Percentiles rank a stretch among this genome's conserved stretches.
Conservation (phyloP, 2,329 filamentous ascomycete genomes). For the Colletotrichum sp. region DNA sequence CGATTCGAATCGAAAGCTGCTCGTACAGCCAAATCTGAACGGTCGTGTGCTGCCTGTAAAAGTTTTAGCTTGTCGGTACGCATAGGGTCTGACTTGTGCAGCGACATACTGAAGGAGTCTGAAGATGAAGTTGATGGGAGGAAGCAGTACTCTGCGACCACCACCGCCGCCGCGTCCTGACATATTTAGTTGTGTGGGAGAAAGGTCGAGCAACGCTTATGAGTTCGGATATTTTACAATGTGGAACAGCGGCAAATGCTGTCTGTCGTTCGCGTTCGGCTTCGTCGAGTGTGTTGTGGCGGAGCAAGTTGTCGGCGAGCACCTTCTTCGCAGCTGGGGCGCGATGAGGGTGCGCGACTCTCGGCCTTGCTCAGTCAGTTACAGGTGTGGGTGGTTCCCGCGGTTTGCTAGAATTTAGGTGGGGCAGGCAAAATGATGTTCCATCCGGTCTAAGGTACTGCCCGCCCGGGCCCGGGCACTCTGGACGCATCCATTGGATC, state of each 20-base stretch:
- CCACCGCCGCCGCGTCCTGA: slow-evolving; percentile 65
- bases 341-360: not conserved
- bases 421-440: slow-evolving; percentile 14
- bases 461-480: no score
- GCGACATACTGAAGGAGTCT: slow-evolving; percentile 75
- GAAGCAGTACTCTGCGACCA: slow-evolving; percentile 64
- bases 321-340: not conserved
- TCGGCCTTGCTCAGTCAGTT: not conserved
- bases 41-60: slow-evolving; percentile 67
- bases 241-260: not conserved
- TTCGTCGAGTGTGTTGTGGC: not conserved
- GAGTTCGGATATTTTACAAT: not conserved
- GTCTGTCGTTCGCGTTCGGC: not conserved
- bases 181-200: slow-evolving; percentile 42
- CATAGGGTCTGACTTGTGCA: slow-evolving; percentile 6
- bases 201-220: not conserved
- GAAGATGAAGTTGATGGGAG: slow-evolving; percentile 63
- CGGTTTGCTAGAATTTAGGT: not conserved
- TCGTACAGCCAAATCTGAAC: slow-evolving; percentile 98
- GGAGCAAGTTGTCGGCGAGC: not conserved
- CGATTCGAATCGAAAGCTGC: slow-evolving; percentile 91
- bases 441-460: not conserved
- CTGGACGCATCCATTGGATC: not conserved
- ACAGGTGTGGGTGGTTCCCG: not conserved
- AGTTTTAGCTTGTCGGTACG: not conserved